Conservation (phyloP, 177 flowering plant genomes). For the Vitis hybrid region DNA sequence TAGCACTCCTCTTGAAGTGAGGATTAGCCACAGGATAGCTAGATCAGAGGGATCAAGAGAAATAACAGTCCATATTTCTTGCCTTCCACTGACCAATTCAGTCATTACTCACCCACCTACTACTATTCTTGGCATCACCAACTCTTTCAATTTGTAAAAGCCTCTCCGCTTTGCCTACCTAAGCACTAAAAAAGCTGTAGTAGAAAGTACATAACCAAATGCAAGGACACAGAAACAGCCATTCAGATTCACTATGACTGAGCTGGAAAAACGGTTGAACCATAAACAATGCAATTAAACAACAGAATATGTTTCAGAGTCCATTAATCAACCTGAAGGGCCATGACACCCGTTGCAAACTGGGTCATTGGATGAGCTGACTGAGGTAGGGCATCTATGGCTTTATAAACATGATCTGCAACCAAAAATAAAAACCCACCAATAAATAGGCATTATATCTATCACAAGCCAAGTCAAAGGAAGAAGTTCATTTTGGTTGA, state of each 20-base stretch:
- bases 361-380: slow-evolving; percentile 99
- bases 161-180: no score
- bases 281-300: neutral
- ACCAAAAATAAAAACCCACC: slow-evolving; percentile 11
- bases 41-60: no score
- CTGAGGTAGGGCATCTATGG: slow-evolving; percentile 79
- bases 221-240: no score
- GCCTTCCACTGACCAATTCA: no score
- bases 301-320: slow-evolving; percentile 1
- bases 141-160: no score
- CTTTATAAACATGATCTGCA: slow-evolving; percentile 85
- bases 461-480: neutral
- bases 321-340: slow-evolving; percentile 77
- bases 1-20: neutral
- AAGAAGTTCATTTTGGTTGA: neutral
- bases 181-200: no score
- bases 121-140: no score
- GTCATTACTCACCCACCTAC: no score
- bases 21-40: no score
- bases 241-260: no score
- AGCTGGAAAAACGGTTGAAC: neutral
- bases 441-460: neutral
- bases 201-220: no score
- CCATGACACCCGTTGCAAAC: slow-evolving; percentile 94
- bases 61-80: no score